phyloP scores from a whole-genome alignment of 371 early-diverging fungal genomes.

The Zopfochytrium polystomum region DNA sequence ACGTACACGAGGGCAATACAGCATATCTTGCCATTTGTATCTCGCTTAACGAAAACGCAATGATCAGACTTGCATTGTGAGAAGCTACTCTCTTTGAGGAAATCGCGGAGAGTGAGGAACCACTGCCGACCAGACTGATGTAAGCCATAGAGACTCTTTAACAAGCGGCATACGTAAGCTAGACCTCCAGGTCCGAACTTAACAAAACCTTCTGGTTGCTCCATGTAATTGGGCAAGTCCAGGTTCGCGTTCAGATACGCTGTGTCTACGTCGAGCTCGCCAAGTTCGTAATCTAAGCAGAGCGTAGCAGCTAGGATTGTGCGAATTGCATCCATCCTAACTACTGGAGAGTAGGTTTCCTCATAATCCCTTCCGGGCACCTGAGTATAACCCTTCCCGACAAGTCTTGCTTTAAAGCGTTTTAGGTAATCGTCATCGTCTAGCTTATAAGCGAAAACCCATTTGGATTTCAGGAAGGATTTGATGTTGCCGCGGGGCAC shows the following conservation, averaged over 20 bases:
- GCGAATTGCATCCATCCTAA: background rate
- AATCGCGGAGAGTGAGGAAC: background rate
- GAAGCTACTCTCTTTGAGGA: slow-evolving; percentile 1
- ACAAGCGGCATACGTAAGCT: background rate
- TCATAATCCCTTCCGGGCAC: background rate
- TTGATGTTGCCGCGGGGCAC: background rate
- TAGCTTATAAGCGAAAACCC: background rate
- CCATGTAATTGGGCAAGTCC: background rate
- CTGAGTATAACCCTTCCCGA: background rate
- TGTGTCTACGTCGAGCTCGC: background rate
- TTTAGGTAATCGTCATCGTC: background rate
- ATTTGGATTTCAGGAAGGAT: background rate
- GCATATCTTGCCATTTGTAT: background rate
- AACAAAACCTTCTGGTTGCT: background rate
- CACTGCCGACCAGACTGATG: slow-evolving; percentile 17
- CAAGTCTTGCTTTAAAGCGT: background rate
- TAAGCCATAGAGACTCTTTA: slow-evolving; percentile 16
- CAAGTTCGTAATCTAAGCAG: background rate
- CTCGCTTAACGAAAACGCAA: slow-evolving; percentile 7
- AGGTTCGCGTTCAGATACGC: background rate
- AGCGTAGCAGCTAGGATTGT: background rate
- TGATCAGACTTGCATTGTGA: slow-evolving; percentile 9
- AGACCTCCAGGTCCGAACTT: slow-evolving; percentile 3
- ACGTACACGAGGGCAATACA: slow-evolving; percentile 9
- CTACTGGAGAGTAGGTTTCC: background rate